Percentiles rank a stretch among this genome's conserved stretches.
phyloP scores from a whole-genome alignment of 139 green algal species.

The Picochlorum costavermella region DNA sequence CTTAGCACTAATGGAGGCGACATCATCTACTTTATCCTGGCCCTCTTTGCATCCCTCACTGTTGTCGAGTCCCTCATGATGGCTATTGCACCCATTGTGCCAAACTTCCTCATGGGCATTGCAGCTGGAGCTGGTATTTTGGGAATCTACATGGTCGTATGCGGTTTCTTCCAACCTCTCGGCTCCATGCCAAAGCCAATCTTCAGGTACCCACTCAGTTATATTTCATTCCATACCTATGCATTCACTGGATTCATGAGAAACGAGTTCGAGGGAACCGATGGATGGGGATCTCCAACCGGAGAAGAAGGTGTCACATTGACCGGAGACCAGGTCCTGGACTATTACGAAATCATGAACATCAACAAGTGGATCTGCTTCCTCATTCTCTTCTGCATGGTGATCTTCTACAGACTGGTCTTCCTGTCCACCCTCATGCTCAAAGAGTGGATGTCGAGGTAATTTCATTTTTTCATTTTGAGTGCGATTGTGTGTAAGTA shows the following conservation, averaged over 20 bases:
- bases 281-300: conserved; percentile 39
- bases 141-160: conserved; percentile 61
- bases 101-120: conserved; percentile 62
- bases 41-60: conserved; percentile 38
- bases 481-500: neutral
- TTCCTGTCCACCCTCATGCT: conserved; percentile 36
- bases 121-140: conserved; percentile 45
- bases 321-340: conserved; percentile 25
- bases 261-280: conserved; percentile 32
- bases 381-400: conserved; percentile 35
- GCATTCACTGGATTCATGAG: conserved; percentile 55
- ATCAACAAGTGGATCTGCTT: conserved; percentile 39
- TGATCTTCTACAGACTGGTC: conserved; percentile 36
- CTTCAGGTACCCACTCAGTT: conserved; percentile 55
- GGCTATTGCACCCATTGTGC: conserved; percentile 44
- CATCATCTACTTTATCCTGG: conserved; percentile 55
- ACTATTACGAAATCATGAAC: conserved; percentile 30
- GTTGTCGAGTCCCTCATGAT: conserved; percentile 57
- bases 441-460: conserved; percentile 28
- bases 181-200: conserved; percentile 42
- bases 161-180: conserved; percentile 51
- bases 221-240: conserved; percentile 57
- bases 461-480: neutral
- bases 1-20: conserved; percentile 26
- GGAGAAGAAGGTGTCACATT: conserved; percentile 10